Evolutionary conservation across 1,139 yeast species (phyloP), one percentile per base, ranked within the genome.

Genomic region (Hyphopichia fennica): DNA sequence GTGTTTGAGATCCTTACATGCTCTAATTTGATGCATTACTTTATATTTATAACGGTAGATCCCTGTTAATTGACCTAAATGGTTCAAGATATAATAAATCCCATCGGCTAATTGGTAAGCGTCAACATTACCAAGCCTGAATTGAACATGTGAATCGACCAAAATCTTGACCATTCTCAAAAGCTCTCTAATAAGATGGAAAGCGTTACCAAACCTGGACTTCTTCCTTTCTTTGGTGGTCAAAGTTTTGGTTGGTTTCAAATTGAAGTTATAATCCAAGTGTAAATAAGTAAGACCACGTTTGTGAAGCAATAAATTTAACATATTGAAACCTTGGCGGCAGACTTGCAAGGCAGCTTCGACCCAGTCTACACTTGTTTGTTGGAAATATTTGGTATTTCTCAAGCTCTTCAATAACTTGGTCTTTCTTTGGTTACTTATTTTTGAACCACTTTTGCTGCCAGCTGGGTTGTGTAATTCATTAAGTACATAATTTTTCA

Each of bases 1-100:
- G 60, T 95, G 99, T 62, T 95, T 93, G 55, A 93, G 69, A 63
- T 95, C 99, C 60, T 93, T 93, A 60, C 98, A 91, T 1, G 96
- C 93, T 39, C 98, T 79, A 35, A 95, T 91, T 62, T 95, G 99
- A 58, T 91, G 98, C 99, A 95, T 95, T 4, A 93, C 97, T 56
- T 88, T 87, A 65, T 95, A 95, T 67, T 95, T 95, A 74, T 95
- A 95, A 45, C 99, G 79, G 65, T 95, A 95, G 44, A 95, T 87
- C 46, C 99, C 99, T 0, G 99, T 93, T 40, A 95, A 71, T 58
- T 91, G 98, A 20, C 99, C 99, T 51, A 93, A 68, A 62, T 95
- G 99, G 57, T 90, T 93, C 51, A 95, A 71, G 17, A 89, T 83
- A 62, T 93, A 95, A 62, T 93, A 82, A 23, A 95, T 67, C 18